These are phyloP conservation scores for Diaporthe eres DNA, from an alignment of 2,329 filamentous ascomycete species.

Conservation along the genomic window DNA sequence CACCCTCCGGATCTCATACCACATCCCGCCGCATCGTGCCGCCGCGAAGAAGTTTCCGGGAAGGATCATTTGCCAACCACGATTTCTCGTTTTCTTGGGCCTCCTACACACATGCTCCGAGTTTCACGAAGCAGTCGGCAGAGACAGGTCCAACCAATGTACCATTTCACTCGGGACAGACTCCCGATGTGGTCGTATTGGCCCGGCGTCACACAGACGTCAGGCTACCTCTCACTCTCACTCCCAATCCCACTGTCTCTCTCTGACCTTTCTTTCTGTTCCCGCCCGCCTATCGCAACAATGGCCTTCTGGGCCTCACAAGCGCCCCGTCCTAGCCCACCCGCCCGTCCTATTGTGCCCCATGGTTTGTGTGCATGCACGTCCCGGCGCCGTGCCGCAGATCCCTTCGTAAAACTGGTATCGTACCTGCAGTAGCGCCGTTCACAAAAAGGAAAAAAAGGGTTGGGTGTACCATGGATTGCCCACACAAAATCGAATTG, in stretches of 20 bases:
- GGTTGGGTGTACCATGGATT: neutral
- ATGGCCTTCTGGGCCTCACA: neutral
- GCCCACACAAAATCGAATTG: neutral
- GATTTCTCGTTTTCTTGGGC: neutral
- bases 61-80: slow-evolving; percentile 17
- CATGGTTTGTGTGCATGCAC: neutral
- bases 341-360: slow-evolving; percentile 7
- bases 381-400: slow-evolving; percentile 33
- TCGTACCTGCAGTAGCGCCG: slow-evolving; percentile 42
- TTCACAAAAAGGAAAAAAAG: neutral
- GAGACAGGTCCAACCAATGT: slow-evolving; percentile 9
- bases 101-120: neutral
- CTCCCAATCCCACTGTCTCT: neutral
- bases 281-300: slow-evolving; percentile 20
- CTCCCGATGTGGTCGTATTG: slow-evolving; percentile 25
- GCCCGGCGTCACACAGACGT: slow-evolving; percentile 20
- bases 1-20: slow-evolving; percentile 18
- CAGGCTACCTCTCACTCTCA: neutral
- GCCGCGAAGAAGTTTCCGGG: slow-evolving; percentile 17
- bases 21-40: slow-evolving; percentile 27
- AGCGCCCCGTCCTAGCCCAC: neutral
- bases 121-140: slow-evolving; percentile 10
- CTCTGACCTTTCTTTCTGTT: neutral
- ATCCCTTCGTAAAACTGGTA: slow-evolving; percentile 23
- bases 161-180: slow-evolving; percentile 9